These are phyloP conservation scores for Truncatella angustata DNA, from an alignment of 2,329 filamentous ascomycete species.

Conservation along the genomic window DNA sequence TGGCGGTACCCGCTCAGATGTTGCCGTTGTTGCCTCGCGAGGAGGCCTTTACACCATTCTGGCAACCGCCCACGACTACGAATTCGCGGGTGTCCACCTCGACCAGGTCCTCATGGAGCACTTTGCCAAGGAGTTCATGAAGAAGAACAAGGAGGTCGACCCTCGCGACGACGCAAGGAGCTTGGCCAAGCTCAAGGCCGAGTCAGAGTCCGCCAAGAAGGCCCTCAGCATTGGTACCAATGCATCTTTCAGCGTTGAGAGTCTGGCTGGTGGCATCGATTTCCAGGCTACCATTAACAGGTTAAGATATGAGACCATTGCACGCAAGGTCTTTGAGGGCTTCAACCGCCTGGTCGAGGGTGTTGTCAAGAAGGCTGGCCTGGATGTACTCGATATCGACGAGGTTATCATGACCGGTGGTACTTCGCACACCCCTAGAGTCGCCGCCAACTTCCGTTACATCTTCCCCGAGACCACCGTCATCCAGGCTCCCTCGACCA, in stretches of 20 bases:
- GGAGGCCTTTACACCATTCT: slow-evolving; percentile 96
- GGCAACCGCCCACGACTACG: slow-evolving; percentile 92
- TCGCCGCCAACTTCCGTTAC: slow-evolving; percentile 74
- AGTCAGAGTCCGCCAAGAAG: slow-evolving; percentile 90
- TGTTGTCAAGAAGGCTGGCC: slow-evolving; percentile 84
- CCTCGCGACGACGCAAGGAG: slow-evolving; percentile 78
- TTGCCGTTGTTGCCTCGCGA: slow-evolving; percentile 84
- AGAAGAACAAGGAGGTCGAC: slow-evolving; percentile 85
- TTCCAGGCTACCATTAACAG: slow-evolving; percentile 92
- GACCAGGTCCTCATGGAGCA: slow-evolving; percentile 93
- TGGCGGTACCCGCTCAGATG: slow-evolving; percentile 88
- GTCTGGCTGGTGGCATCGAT: slow-evolving; percentile 83
- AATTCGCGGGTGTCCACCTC: slow-evolving; percentile 80
- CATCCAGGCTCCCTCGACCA: slow-evolving; percentile 82
- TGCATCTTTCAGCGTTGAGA: slow-evolving; percentile 91
- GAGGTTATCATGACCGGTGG: slow-evolving; percentile 94
- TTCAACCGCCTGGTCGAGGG: slow-evolving; percentile 84
- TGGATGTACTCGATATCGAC: slow-evolving; percentile 90
- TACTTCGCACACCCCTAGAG: slow-evolving; percentile 88
- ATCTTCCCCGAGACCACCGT: slow-evolving; percentile 80
- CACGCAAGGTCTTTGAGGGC: slow-evolving; percentile 80
- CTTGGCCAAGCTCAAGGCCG: slow-evolving; percentile 87
- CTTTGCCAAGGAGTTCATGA: slow-evolving; percentile 98
- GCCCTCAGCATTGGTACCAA: slow-evolving; percentile 84
- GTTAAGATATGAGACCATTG: slow-evolving; percentile 86